A percentile compares a stretch with the other conserved stretches of the same genome.
phyloP scores from a whole-genome alignment of 192 early-diverging fungal species.

The Phlyctochytrium arcticum region DNA sequence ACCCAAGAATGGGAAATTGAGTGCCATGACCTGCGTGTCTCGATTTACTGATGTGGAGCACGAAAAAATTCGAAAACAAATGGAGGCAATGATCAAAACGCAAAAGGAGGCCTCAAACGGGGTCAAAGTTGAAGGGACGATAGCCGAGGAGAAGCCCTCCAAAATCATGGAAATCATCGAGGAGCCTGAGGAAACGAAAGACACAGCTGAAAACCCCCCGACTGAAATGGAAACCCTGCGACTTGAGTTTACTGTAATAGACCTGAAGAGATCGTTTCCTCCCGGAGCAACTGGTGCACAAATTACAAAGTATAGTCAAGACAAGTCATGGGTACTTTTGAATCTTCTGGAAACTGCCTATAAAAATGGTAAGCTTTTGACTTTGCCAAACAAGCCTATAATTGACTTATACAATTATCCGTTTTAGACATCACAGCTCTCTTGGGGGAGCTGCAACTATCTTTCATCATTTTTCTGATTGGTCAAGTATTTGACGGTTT shows the following conservation, averaged over 20 bases:
- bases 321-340: constrained; percentile 82
- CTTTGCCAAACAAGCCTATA: no score
- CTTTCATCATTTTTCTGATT: constrained; percentile 73
- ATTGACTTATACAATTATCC: no score
- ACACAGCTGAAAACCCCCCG: not conserved
- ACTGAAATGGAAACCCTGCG: constrained; percentile 11
- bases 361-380: constrained; percentile 12
- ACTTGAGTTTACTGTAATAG: constrained; percentile 64
- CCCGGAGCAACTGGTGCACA: constrained; percentile 60
- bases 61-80: not conserved
- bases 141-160: no score
- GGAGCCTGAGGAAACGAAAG: not conserved
- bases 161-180: no score
- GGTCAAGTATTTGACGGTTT: constrained; percentile 81
- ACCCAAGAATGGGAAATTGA: constrained; percentile 41
- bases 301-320: constrained; percentile 74
- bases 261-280: constrained; percentile 80
- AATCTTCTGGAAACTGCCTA: constrained; percentile 39
- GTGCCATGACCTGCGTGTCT: constrained; percentile 50
- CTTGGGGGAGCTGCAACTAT: constrained; percentile 79
- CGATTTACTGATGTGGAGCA: constrained; percentile 56
- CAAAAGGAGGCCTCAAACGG: not conserved
- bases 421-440: constrained; percentile 49
- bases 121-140: not conserved
- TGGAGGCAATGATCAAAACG: not conserved